A percentile compares a stretch with the other conserved stretches of the same genome.
Evolutionary conservation across 2,329 filamentous ascomycete genomes (phyloP).

Genomic region (Thelonectria discophora): DNA sequence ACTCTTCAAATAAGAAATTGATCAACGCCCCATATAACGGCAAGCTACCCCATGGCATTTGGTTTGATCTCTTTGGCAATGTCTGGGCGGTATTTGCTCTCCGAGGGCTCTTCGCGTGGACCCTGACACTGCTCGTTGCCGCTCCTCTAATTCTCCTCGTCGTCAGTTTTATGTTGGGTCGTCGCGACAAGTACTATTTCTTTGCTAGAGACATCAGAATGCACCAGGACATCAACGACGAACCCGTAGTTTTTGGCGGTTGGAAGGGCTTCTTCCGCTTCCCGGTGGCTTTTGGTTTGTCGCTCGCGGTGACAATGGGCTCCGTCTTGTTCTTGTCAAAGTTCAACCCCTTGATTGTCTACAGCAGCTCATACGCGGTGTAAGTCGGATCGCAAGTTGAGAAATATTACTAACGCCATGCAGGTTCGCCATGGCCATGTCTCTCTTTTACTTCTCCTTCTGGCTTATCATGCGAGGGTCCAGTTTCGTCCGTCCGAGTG

Average conservation of each 20-base stretch:
- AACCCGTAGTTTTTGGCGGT: slow-evolving; percentile 73
- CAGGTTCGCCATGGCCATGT: slow-evolving; percentile 84
- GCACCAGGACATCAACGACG: slow-evolving; percentile 65
- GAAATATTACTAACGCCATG: slow-evolving; percentile 28
- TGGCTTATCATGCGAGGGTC: slow-evolving; percentile 86
- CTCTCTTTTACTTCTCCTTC: slow-evolving; percentile 79
- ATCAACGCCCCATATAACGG: slow-evolving; percentile 72
- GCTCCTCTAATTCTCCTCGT: slow-evolving; percentile 77
- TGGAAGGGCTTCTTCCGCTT: slow-evolving; percentile 86
- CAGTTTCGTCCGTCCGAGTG: slow-evolving; percentile 82
- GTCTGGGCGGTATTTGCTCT: slow-evolving; percentile 81
- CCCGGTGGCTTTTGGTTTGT: slow-evolving; percentile 75
- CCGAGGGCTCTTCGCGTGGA: slow-evolving; percentile 87
- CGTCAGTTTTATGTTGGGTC: slow-evolving; percentile 73
- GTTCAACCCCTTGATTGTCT: slow-evolving; percentile 89
- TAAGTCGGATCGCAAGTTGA: slow-evolving; percentile 45
- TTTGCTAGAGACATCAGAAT: slow-evolving; percentile 71
- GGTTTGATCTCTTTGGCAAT: slow-evolving; percentile 91
- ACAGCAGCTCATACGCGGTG: slow-evolving; percentile 86
- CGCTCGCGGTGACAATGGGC: slow-evolving; percentile 74
- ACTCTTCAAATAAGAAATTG: slow-evolving; percentile 50
- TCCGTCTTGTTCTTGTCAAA: slow-evolving; percentile 80
- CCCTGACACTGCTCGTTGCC: slow-evolving; percentile 81
- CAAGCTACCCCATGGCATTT: slow-evolving; percentile 75
- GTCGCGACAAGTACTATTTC: slow-evolving; percentile 85